Conservation (phyloP, 495 filamentous ascomycete genomes). For the Aspergillus ellipticus region DNA sequence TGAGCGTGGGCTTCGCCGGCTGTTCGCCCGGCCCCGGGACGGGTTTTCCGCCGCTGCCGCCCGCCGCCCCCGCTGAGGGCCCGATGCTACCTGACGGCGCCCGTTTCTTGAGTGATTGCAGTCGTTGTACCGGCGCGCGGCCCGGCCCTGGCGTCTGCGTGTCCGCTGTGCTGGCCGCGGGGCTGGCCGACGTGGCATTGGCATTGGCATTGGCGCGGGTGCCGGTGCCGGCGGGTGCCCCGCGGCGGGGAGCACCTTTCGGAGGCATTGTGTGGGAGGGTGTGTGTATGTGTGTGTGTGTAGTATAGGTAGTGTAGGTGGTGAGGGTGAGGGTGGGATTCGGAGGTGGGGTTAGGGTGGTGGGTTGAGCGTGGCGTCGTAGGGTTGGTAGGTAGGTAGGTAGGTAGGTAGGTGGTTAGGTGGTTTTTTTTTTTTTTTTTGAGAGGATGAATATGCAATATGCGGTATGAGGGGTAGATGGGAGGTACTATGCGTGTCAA, state of each 20-base stretch:
- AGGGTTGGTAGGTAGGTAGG: background rate
- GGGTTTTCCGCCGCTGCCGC: background rate
- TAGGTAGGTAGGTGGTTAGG: background rate
- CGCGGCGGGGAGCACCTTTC: conserved; percentile 36
- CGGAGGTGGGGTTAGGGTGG: background rate
- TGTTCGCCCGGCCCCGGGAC: conserved; percentile 17
- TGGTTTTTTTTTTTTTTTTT: no score
- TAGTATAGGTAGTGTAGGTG: background rate
- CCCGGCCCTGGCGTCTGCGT: conserved; percentile 15
- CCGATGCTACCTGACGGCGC: conserved; percentile 36
- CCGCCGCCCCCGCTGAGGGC: background rate
- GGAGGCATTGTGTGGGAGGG: conserved; percentile 37
- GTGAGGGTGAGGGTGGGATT: no score
- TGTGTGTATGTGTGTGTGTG: background rate
- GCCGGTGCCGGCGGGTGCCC: conserved; percentile 17
- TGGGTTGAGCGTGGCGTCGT: background rate
- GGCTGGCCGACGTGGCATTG: conserved; percentile 13
- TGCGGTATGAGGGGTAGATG: background rate
- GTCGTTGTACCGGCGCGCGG: conserved; percentile 39
- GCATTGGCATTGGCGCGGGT: conserved; percentile 3
- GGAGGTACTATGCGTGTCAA: no score
- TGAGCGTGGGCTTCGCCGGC: conserved; percentile 39
- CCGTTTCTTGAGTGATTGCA: conserved; percentile 43
- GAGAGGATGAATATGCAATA: background rate
- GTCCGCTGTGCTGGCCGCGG: conserved; percentile 1